Evolutionary conservation across 1,139 yeast genomes (phyloP).

Genomic region (Pneumocystis canis): DNA sequence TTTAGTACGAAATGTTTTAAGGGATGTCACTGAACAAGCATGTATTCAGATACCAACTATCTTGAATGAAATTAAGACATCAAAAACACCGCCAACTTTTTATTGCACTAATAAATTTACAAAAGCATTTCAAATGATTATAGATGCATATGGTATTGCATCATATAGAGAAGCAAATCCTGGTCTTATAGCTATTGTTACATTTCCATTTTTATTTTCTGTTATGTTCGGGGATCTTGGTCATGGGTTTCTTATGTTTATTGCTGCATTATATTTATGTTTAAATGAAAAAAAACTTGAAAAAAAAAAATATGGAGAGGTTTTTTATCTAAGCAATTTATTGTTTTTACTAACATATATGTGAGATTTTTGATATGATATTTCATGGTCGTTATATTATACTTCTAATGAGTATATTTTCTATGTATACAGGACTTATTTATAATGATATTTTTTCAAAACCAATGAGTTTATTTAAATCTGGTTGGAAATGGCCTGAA

Average conservation of each 20-base stretch:
- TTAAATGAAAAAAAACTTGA: constrained; percentile 51
- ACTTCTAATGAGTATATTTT: constrained; percentile 78
- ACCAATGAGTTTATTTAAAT: constrained; percentile 67
- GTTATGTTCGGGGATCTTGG: constrained; percentile 99
- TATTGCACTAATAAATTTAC: constrained; percentile 89
- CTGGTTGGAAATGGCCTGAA: constrained; percentile 90
- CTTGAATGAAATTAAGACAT: constrained; percentile 65
- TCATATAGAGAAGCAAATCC: constrained; percentile 93
- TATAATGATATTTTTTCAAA: constrained; percentile 89
- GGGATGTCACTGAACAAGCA: constrained; percentile 43
- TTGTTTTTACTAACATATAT: background rate
- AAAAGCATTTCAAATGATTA: constrained; percentile 76
- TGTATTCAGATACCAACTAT: constrained; percentile 57
- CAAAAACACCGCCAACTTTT: constrained; percentile 81
- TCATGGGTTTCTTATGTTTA: constrained; percentile 68
- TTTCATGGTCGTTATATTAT: constrained; percentile 80
- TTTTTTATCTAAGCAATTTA: background rate
- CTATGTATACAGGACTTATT: constrained; percentile 83
- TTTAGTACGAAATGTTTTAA: constrained; percentile 33
- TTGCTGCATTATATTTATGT: constrained; percentile 60
- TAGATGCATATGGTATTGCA: constrained; percentile 90
- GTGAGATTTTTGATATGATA: constrained; percentile 77
- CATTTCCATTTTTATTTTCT: constrained; percentile 98
- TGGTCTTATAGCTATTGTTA: constrained; percentile 82
- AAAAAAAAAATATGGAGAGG: constrained; percentile 60